Evolutionary conservation across 2,329 filamentous ascomycete species (phyloP).

Genomic region (Mycosphaerella arachidis): DNA sequence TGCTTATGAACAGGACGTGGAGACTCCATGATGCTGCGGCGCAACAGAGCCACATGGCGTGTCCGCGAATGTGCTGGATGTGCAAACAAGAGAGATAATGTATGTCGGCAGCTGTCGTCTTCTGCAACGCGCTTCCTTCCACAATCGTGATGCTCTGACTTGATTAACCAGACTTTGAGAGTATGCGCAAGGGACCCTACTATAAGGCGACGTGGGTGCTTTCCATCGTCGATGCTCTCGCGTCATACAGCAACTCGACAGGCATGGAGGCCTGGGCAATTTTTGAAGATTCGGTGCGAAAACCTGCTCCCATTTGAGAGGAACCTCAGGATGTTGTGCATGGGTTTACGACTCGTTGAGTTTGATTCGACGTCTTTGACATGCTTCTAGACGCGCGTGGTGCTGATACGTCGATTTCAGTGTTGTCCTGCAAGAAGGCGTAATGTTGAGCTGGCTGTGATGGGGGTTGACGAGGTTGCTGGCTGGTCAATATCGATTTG

Average conservation of each 20-base stretch:
- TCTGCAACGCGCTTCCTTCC: background rate
- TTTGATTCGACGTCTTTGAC: background rate
- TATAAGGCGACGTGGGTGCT: background rate
- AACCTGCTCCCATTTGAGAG: background rate
- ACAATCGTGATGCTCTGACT: background rate
- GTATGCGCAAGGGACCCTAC: background rate
- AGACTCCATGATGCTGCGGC: background rate
- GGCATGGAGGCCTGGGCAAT: background rate
- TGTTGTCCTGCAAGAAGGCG: background rate
- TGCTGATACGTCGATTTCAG: background rate
- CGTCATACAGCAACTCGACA: background rate
- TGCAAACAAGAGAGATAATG: background rate
- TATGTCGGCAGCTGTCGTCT: background rate
- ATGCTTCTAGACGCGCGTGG: background rate
- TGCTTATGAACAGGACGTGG: background rate
- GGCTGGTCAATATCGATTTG: background rate
- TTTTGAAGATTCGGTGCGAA: background rate
- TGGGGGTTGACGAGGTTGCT: background rate
- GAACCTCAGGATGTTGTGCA: background rate
- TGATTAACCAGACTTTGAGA: background rate
- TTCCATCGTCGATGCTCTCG: background rate
- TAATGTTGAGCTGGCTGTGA: background rate
- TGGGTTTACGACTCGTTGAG: background rate
- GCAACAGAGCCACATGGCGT: background rate
- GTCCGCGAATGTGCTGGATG: background rate